These are phyloP conservation scores for Elasticomyces elasticus DNA, from an alignment of 495 filamentous ascomycete genomes.

Conservation along the genomic window DNA sequence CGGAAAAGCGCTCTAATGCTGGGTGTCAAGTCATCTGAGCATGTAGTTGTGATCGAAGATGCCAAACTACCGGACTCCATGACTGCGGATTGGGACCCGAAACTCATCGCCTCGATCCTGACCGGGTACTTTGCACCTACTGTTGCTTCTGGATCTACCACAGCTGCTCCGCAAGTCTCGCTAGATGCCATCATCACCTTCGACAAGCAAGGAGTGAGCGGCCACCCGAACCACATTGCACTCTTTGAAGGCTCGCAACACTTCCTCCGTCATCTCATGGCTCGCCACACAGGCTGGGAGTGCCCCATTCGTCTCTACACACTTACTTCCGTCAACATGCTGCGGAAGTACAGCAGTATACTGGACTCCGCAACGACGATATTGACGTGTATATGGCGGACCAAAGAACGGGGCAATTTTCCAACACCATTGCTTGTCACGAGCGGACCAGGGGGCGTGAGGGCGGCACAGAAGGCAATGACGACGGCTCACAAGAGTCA, in stretches of 20 bases:
- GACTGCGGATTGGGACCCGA: slow-evolving; percentile 60
- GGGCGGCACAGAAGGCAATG: slow-evolving; percentile 76
- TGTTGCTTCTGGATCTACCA: slow-evolving; percentile 33
- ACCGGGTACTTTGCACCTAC: slow-evolving; percentile 58
- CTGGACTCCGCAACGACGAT: slow-evolving; percentile 65
- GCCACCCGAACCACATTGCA: slow-evolving; percentile 84
- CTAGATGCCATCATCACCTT: slow-evolving; percentile 86
- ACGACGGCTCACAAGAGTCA: slow-evolving; percentile 79
- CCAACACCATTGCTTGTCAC: slow-evolving; percentile 56
- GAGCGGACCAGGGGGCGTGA: slow-evolving; percentile 49
- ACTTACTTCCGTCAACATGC: slow-evolving; percentile 54
- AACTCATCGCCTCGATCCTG: slow-evolving; percentile 57
- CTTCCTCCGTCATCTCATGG: slow-evolving; percentile 56
- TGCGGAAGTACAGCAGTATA: slow-evolving; percentile 70
- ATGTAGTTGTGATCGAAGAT: slow-evolving; percentile 76
- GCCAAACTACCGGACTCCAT: slow-evolving; percentile 80
- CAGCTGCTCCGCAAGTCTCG: slow-evolving; percentile 36
- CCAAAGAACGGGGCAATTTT: slow-evolving; percentile 33
- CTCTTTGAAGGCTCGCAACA: slow-evolving; percentile 70
- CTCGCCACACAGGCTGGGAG: slow-evolving; percentile 52
- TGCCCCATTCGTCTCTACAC: slow-evolving; percentile 77
- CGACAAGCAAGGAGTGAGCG: slow-evolving; percentile 66
- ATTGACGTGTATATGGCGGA: slow-evolving; percentile 28
- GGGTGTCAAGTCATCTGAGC: slow-evolving; percentile 59
- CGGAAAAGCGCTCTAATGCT: slow-evolving; percentile 63